A percentile compares a stretch with the other conserved stretches of the same genome.
Conservation (phyloP, 2,329 filamentous ascomycete genomes). For the Sordariomycetes sp. region DNA sequence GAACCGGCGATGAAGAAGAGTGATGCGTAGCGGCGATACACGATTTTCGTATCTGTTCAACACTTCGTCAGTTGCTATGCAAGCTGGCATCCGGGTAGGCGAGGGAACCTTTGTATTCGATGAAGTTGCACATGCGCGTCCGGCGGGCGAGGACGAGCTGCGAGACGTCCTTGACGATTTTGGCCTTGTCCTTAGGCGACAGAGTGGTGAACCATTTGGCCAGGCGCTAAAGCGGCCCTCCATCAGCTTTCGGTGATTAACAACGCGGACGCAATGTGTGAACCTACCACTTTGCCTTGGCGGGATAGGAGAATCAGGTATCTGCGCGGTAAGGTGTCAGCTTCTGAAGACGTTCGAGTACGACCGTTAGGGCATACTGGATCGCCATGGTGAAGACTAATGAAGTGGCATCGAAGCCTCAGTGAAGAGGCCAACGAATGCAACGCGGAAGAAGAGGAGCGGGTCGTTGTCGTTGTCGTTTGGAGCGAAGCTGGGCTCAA, state of each 20-base stretch:
- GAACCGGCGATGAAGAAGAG: constrained; percentile 99
- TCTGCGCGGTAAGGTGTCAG: constrained; percentile 36
- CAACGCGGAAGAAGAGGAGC: constrained; percentile 4
- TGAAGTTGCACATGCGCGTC: constrained; percentile 99
- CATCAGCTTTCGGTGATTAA: constrained; percentile 3
- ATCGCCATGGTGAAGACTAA: constrained; percentile 28
- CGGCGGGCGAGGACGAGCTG: constrained; percentile 92
- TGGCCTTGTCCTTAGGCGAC: constrained; percentile 96
- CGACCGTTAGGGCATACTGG: constrained; percentile 23
- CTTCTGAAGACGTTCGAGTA: not conserved
- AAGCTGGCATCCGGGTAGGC: not conserved
- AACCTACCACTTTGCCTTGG: constrained; percentile 95
- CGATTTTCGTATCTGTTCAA: constrained; percentile 81
- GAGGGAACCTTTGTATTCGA: constrained; percentile 86
- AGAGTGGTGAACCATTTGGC: constrained; percentile 99
- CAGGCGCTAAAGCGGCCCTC: constrained; percentile 59
- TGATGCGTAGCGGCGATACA: constrained; percentile 96
- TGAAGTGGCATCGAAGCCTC: constrained; percentile 11
- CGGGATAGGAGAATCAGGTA: constrained; percentile 96
- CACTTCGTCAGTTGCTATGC: not conserved
- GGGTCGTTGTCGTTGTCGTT: constrained; percentile 7
- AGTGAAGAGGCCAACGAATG: constrained; percentile 1
- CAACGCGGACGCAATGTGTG: not conserved
- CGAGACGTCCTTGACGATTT: constrained; percentile 99
- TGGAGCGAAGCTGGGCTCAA: constrained; percentile 12